Evolutionary conservation across 805 yeast species (phyloP).

Genomic region (Barnettozyma californica): DNA sequence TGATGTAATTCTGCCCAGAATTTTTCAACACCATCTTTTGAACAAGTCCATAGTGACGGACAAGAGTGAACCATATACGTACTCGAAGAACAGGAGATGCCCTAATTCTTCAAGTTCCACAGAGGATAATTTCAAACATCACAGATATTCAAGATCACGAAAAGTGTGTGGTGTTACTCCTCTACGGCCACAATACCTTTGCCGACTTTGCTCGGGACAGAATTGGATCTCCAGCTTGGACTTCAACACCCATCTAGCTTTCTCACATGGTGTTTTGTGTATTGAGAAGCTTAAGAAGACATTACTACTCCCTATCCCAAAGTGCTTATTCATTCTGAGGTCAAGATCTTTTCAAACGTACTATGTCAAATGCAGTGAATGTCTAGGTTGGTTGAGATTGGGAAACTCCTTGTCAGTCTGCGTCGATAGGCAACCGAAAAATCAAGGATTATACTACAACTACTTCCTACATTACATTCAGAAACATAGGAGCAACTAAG

Average conservation of each 20-base stretch:
- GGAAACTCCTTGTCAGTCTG: conserved; percentile 10
- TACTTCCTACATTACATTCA: conserved; percentile 20
- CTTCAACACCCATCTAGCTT: conserved; percentile 17
- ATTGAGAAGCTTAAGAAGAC: conserved; percentile 1
- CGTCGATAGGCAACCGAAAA: neutral
- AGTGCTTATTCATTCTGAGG: conserved; percentile 12
- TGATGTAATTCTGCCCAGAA: conserved; percentile 19
- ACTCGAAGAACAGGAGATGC: conserved; percentile 14
- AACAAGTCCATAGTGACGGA: conserved; percentile 3
- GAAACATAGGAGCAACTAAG: conserved; percentile 10
- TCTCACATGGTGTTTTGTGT: conserved; percentile 22
- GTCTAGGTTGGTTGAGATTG: conserved; percentile 19
- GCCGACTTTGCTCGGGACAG: conserved; percentile 25
- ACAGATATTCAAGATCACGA: conserved; percentile 11
- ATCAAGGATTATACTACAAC: conserved; percentile 20
- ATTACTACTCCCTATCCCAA: conserved; percentile 16
- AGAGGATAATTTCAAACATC: neutral
- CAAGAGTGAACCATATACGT: conserved; percentile 5
- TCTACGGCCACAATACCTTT: conserved; percentile 13
- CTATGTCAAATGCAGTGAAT: conserved; percentile 18
- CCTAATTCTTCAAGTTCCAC: conserved; percentile 14
- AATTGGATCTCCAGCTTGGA: conserved; percentile 19
- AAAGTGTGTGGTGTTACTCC: conserved; percentile 1
- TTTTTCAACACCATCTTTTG: conserved; percentile 19
- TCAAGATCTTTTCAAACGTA: conserved; percentile 5